These are phyloP conservation scores for Ustilago crameri DNA, from an alignment of 1,284 basidiomycete genomes.

Conservation along the genomic window DNA sequence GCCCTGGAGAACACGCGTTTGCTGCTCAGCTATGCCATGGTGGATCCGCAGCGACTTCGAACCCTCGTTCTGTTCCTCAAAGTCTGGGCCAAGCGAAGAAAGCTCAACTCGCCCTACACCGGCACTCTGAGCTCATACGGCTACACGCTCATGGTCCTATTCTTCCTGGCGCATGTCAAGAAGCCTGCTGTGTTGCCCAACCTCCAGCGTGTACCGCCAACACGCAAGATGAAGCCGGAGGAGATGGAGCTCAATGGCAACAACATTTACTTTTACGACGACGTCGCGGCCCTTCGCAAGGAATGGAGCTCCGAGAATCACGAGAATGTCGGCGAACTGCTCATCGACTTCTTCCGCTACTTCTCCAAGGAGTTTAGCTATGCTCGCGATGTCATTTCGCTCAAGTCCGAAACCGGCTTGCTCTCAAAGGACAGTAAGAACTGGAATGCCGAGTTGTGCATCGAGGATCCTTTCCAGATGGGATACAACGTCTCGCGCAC, in stretches of 20 bases:
- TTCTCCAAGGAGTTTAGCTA: constrained; percentile 94
- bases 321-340: constrained; percentile 91
- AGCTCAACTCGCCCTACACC: constrained; percentile 97
- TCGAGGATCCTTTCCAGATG: constrained; percentile 88
- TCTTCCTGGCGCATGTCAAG: constrained; percentile 96
- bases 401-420: constrained; percentile 79
- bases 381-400: constrained; percentile 88
- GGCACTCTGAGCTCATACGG: constrained; percentile 97
- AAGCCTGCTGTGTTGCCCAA: constrained; percentile 67
- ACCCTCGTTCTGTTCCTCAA: constrained; percentile 97
- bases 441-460: constrained; percentile 83
- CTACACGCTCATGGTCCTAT: constrained; percentile 96
- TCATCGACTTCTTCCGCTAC: constrained; percentile 98
- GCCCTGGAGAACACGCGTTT: constrained; percentile 96
- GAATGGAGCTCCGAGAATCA: constrained; percentile 93
- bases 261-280: constrained; percentile 88
- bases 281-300: constrained; percentile 87
- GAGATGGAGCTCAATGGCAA: constrained; percentile 78
- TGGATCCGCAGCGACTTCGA: constrained; percentile 91
- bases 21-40: constrained; percentile 95
- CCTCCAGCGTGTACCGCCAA: constrained; percentile 68
- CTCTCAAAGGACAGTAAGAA: constrained; percentile 90
- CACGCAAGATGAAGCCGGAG: constrained; percentile 70
- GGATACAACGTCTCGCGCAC: constrained; percentile 96
- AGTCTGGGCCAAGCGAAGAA: constrained; percentile 97